A percentile compares a stretch with the other conserved stretches of the same genome.
Evolutionary conservation across 2,329 filamentous ascomycete species (phyloP).

Genomic region (Hymenotorrendiella dingleyae): DNA sequence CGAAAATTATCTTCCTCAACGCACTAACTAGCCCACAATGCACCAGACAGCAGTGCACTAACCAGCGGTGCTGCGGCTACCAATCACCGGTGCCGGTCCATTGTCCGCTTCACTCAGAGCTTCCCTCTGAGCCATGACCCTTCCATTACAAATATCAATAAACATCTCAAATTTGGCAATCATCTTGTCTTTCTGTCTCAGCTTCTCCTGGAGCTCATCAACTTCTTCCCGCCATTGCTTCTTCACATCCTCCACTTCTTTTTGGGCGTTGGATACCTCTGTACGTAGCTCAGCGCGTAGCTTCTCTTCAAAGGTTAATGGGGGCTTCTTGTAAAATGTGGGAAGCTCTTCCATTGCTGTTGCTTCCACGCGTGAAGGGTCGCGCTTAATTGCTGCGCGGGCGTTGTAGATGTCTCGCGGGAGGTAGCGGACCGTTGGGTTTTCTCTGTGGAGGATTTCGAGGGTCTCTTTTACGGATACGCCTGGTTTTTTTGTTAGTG

Average conservation of each 20-base stretch:
- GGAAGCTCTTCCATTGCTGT: slow-evolving; percentile 53
- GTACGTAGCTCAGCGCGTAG: slow-evolving; percentile 56
- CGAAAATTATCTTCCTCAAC: too few species aligned
- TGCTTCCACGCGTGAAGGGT: slow-evolving; percentile 56
- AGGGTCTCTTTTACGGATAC: slow-evolving; percentile 61
- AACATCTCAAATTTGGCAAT: slow-evolving; percentile 64
- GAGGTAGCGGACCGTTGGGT: slow-evolving; percentile 57
- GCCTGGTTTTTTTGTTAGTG: slow-evolving; percentile 42
- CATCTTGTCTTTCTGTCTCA: slow-evolving; percentile 57
- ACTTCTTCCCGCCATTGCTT: slow-evolving; percentile 52
- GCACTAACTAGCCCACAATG: too few species aligned
- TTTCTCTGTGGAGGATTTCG: slow-evolving; percentile 57
- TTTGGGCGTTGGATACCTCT: slow-evolving; percentile 52
- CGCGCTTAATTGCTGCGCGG: slow-evolving; percentile 59
- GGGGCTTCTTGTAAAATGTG: slow-evolving; percentile 61
- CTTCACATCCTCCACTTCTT: slow-evolving; percentile 52
- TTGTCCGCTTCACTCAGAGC: slow-evolving; percentile 36
- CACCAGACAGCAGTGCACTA: slow-evolving; percentile 4
- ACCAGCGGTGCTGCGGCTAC: slow-evolving; percentile 15
- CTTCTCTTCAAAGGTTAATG: slow-evolving; percentile 56
- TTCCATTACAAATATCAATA: slow-evolving; percentile 62
- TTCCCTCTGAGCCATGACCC: slow-evolving; percentile 58
- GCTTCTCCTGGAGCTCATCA: slow-evolving; percentile 49
- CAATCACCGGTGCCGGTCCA: slow-evolving; percentile 18
- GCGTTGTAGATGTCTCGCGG: slow-evolving; percentile 64